Conservation (phyloP, 306 rosid species). For the Parietaria judaica region DNA sequence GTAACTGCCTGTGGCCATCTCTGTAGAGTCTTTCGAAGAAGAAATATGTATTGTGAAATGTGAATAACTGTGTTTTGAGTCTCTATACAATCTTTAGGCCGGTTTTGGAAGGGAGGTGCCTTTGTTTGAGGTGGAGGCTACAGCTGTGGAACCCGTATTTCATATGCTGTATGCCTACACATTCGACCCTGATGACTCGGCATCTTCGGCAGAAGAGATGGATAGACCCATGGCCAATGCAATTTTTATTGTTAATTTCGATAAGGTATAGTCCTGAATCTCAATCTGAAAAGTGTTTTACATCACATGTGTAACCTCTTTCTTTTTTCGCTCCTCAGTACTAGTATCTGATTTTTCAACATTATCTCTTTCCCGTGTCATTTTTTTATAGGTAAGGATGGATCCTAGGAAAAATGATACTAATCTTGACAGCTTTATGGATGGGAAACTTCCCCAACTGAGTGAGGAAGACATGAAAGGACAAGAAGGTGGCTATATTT, state of each 20-base stretch:
- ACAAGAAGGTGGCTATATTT: constrained; percentile 84
- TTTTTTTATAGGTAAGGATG: constrained; percentile 57
- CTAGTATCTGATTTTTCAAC: too few species aligned
- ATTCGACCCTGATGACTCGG: constrained; percentile 47
- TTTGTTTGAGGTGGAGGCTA: constrained; percentile 83
- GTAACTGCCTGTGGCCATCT: constrained; percentile 26
- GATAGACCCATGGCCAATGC: constrained; percentile 63
- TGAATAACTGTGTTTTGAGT: constrained; percentile 15
- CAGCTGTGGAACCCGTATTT: constrained; percentile 76
- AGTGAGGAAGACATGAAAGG: constrained; percentile 70
- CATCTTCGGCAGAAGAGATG: constrained; percentile 41
- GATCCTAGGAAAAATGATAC: constrained; percentile 80
- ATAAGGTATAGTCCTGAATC: constrained; percentile 53
- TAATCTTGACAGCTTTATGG: constrained; percentile 65
- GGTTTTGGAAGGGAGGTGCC: constrained; percentile 92
- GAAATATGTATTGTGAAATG: not conserved
- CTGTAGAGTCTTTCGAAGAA: not conserved
- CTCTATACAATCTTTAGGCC: constrained; percentile 35
- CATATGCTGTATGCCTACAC: constrained; percentile 70
- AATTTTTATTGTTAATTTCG: constrained; percentile 83
- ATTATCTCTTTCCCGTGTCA: too few species aligned
- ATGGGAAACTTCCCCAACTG: constrained; percentile 52
- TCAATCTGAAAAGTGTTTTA: not conserved
- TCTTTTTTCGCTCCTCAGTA: too few species aligned
- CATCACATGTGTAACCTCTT: too few species aligned